phyloP scores from a whole-genome alignment of 225 moss, liverwort and hornwort species.

The Physcomitrium patens region DNA sequence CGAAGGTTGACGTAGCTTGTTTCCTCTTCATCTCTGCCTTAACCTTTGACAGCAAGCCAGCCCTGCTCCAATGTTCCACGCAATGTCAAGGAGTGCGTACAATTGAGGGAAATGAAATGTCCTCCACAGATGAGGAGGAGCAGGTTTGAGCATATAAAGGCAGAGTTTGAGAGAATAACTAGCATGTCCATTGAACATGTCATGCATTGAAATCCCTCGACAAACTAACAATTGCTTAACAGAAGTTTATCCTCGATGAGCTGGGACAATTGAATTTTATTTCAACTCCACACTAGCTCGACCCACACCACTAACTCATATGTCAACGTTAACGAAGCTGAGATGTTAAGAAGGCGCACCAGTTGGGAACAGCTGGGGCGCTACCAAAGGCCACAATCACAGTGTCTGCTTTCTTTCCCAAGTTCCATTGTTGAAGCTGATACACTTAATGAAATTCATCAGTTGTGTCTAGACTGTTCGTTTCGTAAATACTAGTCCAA shows the following conservation, averaged over 20 bases:
- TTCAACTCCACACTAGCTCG: conserved; percentile 19
- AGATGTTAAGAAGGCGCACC: conserved; percentile 47
- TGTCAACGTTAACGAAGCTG: conserved; percentile 10
- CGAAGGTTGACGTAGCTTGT: conserved; percentile 54
- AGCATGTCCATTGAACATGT: neutral
- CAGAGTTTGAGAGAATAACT: conserved; percentile 13
- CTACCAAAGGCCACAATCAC: conserved; percentile 89
- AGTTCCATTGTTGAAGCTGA: conserved; percentile 63
- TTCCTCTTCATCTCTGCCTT: conserved; percentile 57
- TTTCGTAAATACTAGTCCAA: conserved; percentile 15
- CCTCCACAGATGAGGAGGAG: conserved; percentile 23
- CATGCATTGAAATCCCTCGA: conserved; percentile 13
- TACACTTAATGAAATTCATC: conserved; percentile 28
- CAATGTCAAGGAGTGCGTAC: conserved; percentile 17
- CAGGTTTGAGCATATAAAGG: conserved; percentile 1
- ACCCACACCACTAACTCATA: conserved; percentile 27
- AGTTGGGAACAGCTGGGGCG: conserved; percentile 87
- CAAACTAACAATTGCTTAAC: conserved; percentile 2
- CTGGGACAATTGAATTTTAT: neutral
- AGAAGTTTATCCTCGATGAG: neutral
- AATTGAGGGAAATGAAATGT: conserved; percentile 6
- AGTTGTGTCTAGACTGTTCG: conserved; percentile 14
- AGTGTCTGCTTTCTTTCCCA: conserved; percentile 46
- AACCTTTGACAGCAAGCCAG: conserved; percentile 71
- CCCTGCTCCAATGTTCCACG: conserved; percentile 55